phyloP scores from a whole-genome alignment of 176 grass and related monocot species.

The Oryza meridionalis region DNA sequence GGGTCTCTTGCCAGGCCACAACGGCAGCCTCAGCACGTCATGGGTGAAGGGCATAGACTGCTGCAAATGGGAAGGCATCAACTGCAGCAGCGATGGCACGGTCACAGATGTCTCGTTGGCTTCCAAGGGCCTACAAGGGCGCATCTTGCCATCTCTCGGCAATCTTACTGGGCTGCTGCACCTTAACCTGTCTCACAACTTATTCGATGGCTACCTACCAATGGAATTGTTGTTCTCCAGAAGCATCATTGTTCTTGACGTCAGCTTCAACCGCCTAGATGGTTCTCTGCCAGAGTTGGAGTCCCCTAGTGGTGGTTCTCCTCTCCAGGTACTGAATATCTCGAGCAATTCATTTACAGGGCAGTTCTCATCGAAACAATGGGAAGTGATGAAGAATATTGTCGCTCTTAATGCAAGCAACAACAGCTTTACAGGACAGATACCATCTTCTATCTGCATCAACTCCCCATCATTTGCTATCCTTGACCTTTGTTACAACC shows the following conservation, averaged over 20 bases:
- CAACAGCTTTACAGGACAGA: conserved; percentile 67
- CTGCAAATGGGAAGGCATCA: conserved; percentile 73
- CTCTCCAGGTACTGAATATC: conserved; percentile 74
- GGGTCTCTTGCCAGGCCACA: conserved; percentile 27
- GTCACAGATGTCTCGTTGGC: conserved; percentile 53
- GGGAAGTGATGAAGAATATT: conserved; percentile 51
- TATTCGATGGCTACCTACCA: conserved; percentile 42
- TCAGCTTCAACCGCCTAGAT: conserved; percentile 68
- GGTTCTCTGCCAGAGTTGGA: conserved; percentile 39
- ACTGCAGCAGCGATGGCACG: conserved; percentile 32
- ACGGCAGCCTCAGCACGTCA: conserved; percentile 41
- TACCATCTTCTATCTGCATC: conserved; percentile 62
- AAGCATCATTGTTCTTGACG: conserved; percentile 54
- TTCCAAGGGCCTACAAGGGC: conserved; percentile 57
- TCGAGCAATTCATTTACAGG: conserved; percentile 71
- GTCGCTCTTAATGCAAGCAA: conserved; percentile 73
- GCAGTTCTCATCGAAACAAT: conserved; percentile 41
- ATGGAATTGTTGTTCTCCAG: conserved; percentile 52
- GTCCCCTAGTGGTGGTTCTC: conserved; percentile 13
- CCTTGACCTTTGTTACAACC: conserved; percentile 62
- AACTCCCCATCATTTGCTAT: conserved; percentile 44
- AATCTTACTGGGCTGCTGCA: conserved; percentile 54
- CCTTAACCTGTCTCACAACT: conserved; percentile 72
- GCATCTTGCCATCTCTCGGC: conserved; percentile 44
- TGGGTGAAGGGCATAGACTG: conserved; percentile 57